Base-by-base conservation (phyloP, 345 rosid genomes). In the Citrus cavaleriei region DNA sequence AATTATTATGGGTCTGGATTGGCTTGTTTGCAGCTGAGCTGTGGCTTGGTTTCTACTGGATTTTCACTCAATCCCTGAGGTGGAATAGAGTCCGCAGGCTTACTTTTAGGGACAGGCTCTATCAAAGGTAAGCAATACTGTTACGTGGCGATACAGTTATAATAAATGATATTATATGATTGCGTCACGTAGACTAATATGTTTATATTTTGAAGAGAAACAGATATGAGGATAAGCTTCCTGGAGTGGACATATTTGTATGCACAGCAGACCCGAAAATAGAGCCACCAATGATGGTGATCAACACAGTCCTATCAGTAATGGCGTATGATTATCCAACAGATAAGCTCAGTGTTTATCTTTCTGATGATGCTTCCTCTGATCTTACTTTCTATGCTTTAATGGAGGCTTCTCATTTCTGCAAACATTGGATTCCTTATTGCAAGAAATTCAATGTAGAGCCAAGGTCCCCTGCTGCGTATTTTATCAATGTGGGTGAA, bases 231-330 rank as follows among this genome's bases (percentile, higher is more conserved):
- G 72, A 86, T 22, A 79, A 83, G 22, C 79, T 90, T 4, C 97
- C 95, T 0, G 84, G 67, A 51, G 82, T 94, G 6, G 98, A 94
- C 82, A 70, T 92, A 8, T 92, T 94, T 42, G 89, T 91, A 14
- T 90, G 94, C 92, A 92, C 94, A 19, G 95, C 92, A 12, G 92
- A 88, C 67, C 92, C 94, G 0, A 81, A 28, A 22, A 80, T 89
- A n/a, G 98, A 94, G 89, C 97, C 95, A 68, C 95, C 95, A 28
- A 27, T 76, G 57, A 35, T 94, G 90, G 95, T 89, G 82, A 79
- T 90, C 0, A 92, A 87, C 88, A 92, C 94, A 0, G 81, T 91
- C 19, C 76, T 92, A 80, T 92, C 98, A 7, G 87, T 86, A 8
- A 73, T 86, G 86, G 83, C 92, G 2, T 88, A 84, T 4, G 84